phyloP scores from a whole-genome alignment of 116 monocot genomes.

The Iris pallida region DNA sequence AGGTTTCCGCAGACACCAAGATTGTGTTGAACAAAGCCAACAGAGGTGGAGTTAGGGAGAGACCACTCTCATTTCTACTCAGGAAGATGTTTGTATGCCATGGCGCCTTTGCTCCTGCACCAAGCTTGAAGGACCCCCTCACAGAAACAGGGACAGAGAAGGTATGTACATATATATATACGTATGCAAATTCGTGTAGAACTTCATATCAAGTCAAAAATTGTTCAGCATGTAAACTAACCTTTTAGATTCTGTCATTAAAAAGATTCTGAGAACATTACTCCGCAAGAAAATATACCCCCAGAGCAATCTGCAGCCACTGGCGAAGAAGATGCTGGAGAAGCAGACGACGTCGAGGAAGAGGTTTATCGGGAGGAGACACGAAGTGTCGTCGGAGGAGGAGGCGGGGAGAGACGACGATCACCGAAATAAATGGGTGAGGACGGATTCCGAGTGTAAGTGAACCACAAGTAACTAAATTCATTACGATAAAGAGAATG shows the following conservation, averaged over 20 bases:
- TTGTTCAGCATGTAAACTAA: background rate
- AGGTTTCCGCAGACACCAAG: constrained; percentile 28
- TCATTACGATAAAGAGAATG: background rate
- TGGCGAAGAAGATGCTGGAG: constrained; percentile 3
- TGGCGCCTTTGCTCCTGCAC: constrained; percentile 15
- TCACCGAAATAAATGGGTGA: background rate
- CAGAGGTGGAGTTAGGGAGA: constrained; percentile 16
- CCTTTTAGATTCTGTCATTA: constrained; percentile 11
- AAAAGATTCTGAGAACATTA: background rate
- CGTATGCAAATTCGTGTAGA: background rate
- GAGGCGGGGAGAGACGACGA: too few relatives aligned
- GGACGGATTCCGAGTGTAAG: constrained; percentile 36
- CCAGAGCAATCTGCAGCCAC: background rate
- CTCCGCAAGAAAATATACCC: too few relatives aligned
- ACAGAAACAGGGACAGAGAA: constrained; percentile 26
- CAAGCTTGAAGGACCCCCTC: constrained; percentile 20
- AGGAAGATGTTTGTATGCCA: constrained; percentile 26
- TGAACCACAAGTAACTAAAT: background rate
- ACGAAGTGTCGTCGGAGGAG: constrained; percentile 5
- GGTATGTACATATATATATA: too few relatives aligned
- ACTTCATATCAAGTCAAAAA: background rate
- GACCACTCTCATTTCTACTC: constrained; percentile 23
- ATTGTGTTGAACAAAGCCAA: constrained; percentile 24
- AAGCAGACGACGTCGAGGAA: background rate
- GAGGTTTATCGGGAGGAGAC: background rate